Evolutionary conservation across 768 basidiomycete species (phyloP).

Genomic region (Lactarius hengduanensis): DNA sequence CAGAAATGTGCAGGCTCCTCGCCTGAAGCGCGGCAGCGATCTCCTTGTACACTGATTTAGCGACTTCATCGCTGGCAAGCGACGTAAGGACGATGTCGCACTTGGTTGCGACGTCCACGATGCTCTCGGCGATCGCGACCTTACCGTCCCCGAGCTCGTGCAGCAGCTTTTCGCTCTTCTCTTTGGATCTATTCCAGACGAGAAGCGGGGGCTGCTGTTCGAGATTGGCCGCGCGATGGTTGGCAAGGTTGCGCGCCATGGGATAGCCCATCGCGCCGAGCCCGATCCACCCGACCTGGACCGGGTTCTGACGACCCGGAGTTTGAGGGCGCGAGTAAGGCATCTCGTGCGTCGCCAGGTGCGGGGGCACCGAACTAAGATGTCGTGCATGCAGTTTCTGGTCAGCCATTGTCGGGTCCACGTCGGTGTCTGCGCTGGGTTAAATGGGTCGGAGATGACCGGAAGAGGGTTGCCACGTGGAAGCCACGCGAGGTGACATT

Average conservation of each 20-base stretch:
- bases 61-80: constrained; percentile 69
- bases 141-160: constrained; percentile 54
- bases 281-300: constrained; percentile 49
- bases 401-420: constrained; percentile 16
- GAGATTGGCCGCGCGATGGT: constrained; percentile 41
- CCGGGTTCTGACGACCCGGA: constrained; percentile 37
- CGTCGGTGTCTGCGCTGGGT: neutral
- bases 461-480: constrained; percentile 11
- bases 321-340: constrained; percentile 64
- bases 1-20: constrained; percentile 19
- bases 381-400: constrained; percentile 4
- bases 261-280: constrained; percentile 69
- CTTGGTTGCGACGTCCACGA: constrained; percentile 25
- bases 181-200: constrained; percentile 72
- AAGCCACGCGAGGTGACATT: constrained; percentile 2
- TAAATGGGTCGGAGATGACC: no score
- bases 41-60: constrained; percentile 58
- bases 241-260: constrained; percentile 82
- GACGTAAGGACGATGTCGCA: constrained; percentile 77
- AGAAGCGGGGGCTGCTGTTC: constrained; percentile 51
- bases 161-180: constrained; percentile 57
- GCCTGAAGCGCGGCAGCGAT: constrained; percentile 62
- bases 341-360: constrained; percentile 23
- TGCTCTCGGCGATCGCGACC: constrained; percentile 49
- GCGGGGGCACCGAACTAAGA: constrained; percentile 23